Evolutionary conservation across 306 rosid genomes (phyloP), one percentile per base, ranked within the genome.

Genomic region (Lathyrus aphaca): DNA sequence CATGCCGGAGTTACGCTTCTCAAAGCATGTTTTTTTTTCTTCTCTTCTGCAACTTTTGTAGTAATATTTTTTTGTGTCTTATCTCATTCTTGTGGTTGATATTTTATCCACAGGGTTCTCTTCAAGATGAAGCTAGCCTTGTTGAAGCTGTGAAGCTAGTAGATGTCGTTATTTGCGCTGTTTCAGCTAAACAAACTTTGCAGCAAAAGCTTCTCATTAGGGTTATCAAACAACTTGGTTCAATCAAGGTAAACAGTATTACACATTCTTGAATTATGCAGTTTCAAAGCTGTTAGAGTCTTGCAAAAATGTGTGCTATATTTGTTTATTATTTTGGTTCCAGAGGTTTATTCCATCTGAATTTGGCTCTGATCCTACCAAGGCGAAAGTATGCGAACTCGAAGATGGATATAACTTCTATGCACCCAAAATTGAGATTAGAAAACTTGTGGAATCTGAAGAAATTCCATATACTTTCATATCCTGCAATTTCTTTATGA

Each of bases 311-410:
- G 50, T 56, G 71, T 21, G 64, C 16, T 65, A 25, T 69, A 69
- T 58, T 29, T 9, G 4, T 25, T 68, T 68, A 17, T 21, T 77
- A 19, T 27, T 56, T 64, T 53, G 60, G 14, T 3, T 68, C 70
- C 85, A 89, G 92, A 87, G 91, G 75, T 91, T 92, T 58, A 66
- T 87, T 65, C 95, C 92, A 14, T 80, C 96, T 18, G 96, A 92
- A 76, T 92, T 89, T 72, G 98, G 98, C 58, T 59, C 81, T 43
- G 97, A 92, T 69, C 89, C 95, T 10, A 87, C 79, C 48, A 82
- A 60, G 78, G 89, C 82, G 72, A 84, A 53, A 39, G 79, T 85
- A 19, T 72, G 78, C 38, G 74, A 69, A 18, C 79, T 85, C 76
- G 89, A 66, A 13, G 75, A 57, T 66, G 69, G 75, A 69, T 71